Conservation (phyloP, 2,329 filamentous ascomycete genomes). For the Verticillium alfalfae region DNA sequence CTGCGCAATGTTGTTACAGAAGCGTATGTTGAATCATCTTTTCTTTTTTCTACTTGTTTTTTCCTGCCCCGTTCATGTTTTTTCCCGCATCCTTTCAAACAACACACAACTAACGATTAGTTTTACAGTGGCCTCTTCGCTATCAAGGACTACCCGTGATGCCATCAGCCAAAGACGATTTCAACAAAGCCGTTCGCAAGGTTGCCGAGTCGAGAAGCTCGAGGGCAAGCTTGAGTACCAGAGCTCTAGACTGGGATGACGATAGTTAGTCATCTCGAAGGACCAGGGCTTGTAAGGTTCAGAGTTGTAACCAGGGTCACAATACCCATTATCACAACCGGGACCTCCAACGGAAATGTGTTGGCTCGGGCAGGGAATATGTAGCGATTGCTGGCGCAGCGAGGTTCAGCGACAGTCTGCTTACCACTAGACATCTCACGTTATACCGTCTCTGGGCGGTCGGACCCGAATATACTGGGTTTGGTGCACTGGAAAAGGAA, state of each 20-base stretch:
- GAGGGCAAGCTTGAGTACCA: slow-evolving; percentile 98
- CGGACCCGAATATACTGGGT: background rate
- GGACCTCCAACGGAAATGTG: background rate
- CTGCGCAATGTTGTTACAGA: slow-evolving; percentile 96
- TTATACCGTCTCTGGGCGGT: background rate
- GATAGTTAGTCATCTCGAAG: background rate
- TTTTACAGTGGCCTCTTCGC: slow-evolving; percentile 76
- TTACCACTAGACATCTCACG: background rate
- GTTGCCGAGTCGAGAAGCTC: slow-evolving; percentile 93
- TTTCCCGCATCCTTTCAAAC: background rate
- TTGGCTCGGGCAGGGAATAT: background rate
- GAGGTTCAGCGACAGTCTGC: background rate
- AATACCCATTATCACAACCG: background rate
- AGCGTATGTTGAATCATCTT: slow-evolving; percentile 62
- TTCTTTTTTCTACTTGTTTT: background rate
- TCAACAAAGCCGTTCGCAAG: slow-evolving; percentile 98
- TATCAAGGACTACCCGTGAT: slow-evolving; percentile 95
- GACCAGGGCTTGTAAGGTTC: background rate
- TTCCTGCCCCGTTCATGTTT: too few relatives aligned
- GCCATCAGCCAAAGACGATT: slow-evolving; percentile 97
- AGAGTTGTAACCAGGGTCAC: background rate
- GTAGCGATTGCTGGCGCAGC: background rate
- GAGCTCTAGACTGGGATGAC: slow-evolving; percentile 57
- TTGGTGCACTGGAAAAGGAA: background rate
- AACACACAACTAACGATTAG: slow-evolving; percentile 2